Percentiles rank a stretch among this genome's conserved stretches.
These are phyloP conservation scores for Hemisphaericaspora subhashii DNA, from an alignment of 1,139 yeast species.

Conservation along the genomic window DNA sequence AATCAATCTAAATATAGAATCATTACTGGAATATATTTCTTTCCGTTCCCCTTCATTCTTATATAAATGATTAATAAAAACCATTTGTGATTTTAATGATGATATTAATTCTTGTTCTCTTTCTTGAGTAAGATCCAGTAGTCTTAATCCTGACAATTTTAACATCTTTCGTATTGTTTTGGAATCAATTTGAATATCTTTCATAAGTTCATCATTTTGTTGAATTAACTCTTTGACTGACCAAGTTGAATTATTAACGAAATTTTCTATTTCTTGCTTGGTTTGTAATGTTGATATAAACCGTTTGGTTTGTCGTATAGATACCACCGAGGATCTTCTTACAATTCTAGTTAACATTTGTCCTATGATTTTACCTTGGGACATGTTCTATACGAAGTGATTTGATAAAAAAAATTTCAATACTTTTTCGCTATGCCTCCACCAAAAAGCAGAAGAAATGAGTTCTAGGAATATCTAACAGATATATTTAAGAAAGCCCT, in stretches of 20 bases:
- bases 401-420: not conserved
- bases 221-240: slow-evolving; percentile 25
- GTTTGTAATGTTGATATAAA: not conserved
- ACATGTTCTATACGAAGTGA: too few relatives aligned
- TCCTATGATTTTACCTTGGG: not conserved
- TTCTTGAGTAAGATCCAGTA: slow-evolving; percentile 20
- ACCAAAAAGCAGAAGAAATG: too few relatives aligned
- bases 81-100: slow-evolving; percentile 45
- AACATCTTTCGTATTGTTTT: slow-evolving; percentile 32
- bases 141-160: slow-evolving; percentile 47
- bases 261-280: slow-evolving; percentile 8
- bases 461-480: too few relatives aligned
- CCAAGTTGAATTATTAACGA: slow-evolving; percentile 30
- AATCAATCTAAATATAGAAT: slow-evolving; percentile 33
- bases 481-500: too few relatives aligned
- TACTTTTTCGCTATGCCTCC: not conserved
- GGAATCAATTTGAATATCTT: slow-evolving; percentile 17
- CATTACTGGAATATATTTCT: slow-evolving; percentile 17
- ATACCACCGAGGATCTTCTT: not conserved
- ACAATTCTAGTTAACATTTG: not conserved
- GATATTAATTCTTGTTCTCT: slow-evolving; percentile 26
- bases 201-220: slow-evolving; percentile 9
- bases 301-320: slow-evolving; percentile 1
- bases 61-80: slow-evolving; percentile 46
- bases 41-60: slow-evolving; percentile 21